These are phyloP conservation scores for Linaria vulgaris DNA, from an alignment of 257 asterid species.

Conservation along the genomic window DNA sequence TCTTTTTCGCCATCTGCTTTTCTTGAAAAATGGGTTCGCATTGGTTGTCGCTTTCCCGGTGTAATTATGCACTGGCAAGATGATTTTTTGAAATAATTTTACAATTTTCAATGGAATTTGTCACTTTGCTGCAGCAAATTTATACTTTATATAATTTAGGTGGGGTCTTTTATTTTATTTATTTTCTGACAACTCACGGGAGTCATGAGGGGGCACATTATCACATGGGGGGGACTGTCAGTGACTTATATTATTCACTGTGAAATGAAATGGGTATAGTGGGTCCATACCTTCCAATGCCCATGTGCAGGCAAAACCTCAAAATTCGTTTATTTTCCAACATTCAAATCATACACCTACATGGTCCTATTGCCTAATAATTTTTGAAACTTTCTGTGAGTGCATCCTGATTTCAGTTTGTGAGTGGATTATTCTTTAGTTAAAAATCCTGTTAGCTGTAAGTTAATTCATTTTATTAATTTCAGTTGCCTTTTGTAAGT, in stretches of 20 bases:
- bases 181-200: not conserved
- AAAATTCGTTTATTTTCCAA: conserved; percentile 25
- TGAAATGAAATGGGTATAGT: too few relatives aligned
- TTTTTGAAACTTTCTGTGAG: too few relatives aligned
- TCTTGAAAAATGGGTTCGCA: conserved; percentile 27
- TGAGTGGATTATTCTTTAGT: too few relatives aligned
- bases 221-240: conserved; percentile 2
- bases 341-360: too few relatives aligned
- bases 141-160: conserved; percentile 1
- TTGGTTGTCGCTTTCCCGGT: conserved; percentile 33
- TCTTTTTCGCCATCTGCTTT: not conserved
- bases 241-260: not conserved
- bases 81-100: conserved; percentile 8
- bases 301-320: conserved; percentile 22
- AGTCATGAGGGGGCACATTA: too few relatives aligned
- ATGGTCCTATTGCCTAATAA: not conserved
- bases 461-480: too few relatives aligned
- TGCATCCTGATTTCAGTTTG: too few relatives aligned
- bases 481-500: too few relatives aligned
- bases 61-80: conserved; percentile 29
- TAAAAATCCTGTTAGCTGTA: too few relatives aligned
- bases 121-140: conserved; percentile 36
- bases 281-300: too few relatives aligned
- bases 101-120: conserved; percentile 25
- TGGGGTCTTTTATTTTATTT: conserved; percentile 24